Evolutionary conservation across 805 yeast genomes (phyloP), one percentile per base, ranked within the genome.

Genomic region (Cyberlindnera sargentensis): DNA sequence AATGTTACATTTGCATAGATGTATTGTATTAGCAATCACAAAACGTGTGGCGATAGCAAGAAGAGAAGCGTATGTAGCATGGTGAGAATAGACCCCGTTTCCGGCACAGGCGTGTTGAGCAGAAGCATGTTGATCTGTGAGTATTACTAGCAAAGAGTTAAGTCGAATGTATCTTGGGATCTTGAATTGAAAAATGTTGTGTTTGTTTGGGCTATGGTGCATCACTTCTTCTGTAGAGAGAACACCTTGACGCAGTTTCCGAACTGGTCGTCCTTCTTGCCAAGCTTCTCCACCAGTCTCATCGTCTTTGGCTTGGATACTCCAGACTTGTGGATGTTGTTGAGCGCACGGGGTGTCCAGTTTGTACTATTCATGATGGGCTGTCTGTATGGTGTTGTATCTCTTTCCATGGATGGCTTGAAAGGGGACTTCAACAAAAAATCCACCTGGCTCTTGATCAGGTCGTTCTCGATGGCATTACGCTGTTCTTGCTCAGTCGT

Each of bases 381-480:
- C 31, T 24, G 11, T 5, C 26, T 24, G 4, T n/a, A 25, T 6
- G 9, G 11, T 32, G n/a, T 39, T 32, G 28, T 39, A 23, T 15
- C 20, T 15, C 20, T 15, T 15, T 15, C 20, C 20, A 15, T 15
- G 20, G 37, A 38, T 25, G 53, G 48, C 10, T 33, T 39, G 31
- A 55, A 55, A 4, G 60, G 60, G 11, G 57, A 47, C 37, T 51
- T 48, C 8, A 56, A 41, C 8, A 48, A 41, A 27, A 43, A 38
- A 26, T 53, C 58, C 25, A 56, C 53, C 34, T 56, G 54, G 27
- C 36, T 46, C 43, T 50, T 49, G 40, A 56, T 51, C n/a, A 54
- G 31, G 20, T 51, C 56, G 8, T 39, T 47, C 34, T 56, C 60
- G 20, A 51, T 52, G 10, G 48, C 53, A 33, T 50, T 44, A 33